A percentile compares a stretch with the other conserved stretches of the same genome.
phyloP scores from a whole-genome alignment of 140 eudicot species.

The Flaveria floridana region DNA sequence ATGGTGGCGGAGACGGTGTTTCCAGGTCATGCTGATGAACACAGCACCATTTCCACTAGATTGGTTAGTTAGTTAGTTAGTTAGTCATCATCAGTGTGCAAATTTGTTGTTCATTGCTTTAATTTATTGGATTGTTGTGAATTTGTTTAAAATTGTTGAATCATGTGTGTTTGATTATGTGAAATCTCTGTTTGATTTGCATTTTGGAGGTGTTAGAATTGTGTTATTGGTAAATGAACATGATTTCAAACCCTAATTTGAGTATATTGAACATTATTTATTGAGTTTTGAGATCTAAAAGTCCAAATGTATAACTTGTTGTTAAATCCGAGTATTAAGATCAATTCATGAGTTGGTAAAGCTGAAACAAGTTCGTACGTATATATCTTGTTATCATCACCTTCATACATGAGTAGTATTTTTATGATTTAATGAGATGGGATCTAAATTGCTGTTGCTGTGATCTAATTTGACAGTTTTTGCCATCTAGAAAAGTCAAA shows the following conservation, averaged over 20 bases:
- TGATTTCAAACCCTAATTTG: neutral
- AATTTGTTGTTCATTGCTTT: too few species aligned
- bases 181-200: neutral
- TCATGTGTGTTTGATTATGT: neutral
- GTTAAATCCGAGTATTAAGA: neutral
- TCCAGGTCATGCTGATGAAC: constrained; percentile 66
- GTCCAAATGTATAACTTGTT: neutral
- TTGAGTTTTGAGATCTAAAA: neutral
- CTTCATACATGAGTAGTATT: neutral
- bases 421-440: neutral
- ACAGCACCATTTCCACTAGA: constrained; percentile 71
- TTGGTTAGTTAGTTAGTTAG: constrained; percentile 49
- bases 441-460: constrained; percentile 21
- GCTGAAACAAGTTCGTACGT: neutral
- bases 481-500: constrained; percentile 74
- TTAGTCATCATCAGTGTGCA: too few species aligned
- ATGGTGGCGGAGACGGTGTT: constrained; percentile 87
- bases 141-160: neutral
- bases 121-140: neutral
- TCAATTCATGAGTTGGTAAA: constrained; percentile 2
- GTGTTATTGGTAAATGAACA: neutral
- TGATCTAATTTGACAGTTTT: constrained; percentile 50
- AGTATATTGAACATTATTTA: neutral
- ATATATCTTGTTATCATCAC: constrained; percentile 7
- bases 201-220: neutral